Evolutionary conservation across 2,329 filamentous ascomycete genomes (phyloP), one percentile per base, ranked within the genome.

Genomic region (Colletotrichum sp.): DNA sequence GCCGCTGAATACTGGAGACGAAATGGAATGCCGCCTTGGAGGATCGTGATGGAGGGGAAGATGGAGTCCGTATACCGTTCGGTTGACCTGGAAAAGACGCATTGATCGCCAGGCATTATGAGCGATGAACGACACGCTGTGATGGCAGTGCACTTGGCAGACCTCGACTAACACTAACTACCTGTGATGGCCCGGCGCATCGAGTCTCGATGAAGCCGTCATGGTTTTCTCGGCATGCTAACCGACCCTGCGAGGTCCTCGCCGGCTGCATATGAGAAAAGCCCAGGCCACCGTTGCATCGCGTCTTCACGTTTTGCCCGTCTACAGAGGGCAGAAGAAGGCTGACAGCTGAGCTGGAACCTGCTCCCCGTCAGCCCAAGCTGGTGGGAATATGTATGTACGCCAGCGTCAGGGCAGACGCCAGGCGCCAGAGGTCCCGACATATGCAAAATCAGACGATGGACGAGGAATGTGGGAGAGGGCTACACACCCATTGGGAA

Each of bases 401-500:
- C 10, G 12, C 43, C 43, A 52, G 61, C 34, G 28, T 38, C 52
- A 21, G 24, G 24, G 28, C 52, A 21, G 16, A 36, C 34, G 28
- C 52, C 48, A 36, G 21, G n/a, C 26, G 21, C n/a, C 48, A 28
- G 12, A 24, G 43, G 58, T 43, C 24, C 18, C 32, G 16, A 61
- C 18, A 55, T 26, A 15, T 48, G 62, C 68, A 72, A 15, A 56
- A 48, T 43, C 36, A 16, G 21, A 28, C 56, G 38, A 64, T 67
- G 56, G 43, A 18, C 34, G 43, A 64, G 72, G 67, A 62, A 72
- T 67, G 38, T 62, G 62, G 72, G 72, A 66, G 70, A 61, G 56
- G 56, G 69, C 55, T 38, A 28, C 52, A 24, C 26, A 73, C 58
- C 5, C 26, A 36, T 73, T 55, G 32, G 43, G 70, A 65, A 75